Evolutionary conservation across 192 early-diverging fungal genomes (phyloP), one percentile per base, ranked within the genome.

Genomic region (Globomyces pollinis-pini): DNA sequence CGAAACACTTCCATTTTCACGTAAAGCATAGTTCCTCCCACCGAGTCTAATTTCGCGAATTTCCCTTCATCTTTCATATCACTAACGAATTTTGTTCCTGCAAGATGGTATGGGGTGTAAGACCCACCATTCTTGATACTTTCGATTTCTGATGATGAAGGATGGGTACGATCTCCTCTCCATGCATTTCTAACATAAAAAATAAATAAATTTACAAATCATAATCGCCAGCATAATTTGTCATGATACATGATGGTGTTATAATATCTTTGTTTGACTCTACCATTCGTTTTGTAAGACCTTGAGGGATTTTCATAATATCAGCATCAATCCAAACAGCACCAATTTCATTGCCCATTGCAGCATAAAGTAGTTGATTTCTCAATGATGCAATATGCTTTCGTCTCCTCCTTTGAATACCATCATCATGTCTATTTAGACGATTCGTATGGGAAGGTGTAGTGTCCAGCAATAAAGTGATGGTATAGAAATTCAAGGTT

Each of bases 291-390:
- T n/a, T n/a, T n/a, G n/a, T n/a, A n/a, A n/a, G n/a, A n/a, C n/a
- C n/a, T 31, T 53, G 60, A 20, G 15, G 23, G 20, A 75, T 18
- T 5, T 58, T 21, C 11, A 59, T 23, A 21, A 72, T 44, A 50
- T 72, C 72, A 26, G 71, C 32, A 34, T 72, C 71, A 16, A 75
- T 43, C 71, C 72, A 72, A 23, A 72, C 34, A 16, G 75, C 57
- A 9, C 49, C 32, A 13, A 62, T 66, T 26, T 67, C 67, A 54
- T 57, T 20, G 3, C 31, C 1, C 5, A 74, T 26, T 7, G 47
- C 50, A 32, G 15, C 38, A 35, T 31, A 53, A 30, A 56, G 36
- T 36, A 73, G 57, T 13, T 66, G 38, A 38, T 72, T 72, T 12
- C 71, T 38, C 39, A 65, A 16, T 42, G 36, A n/a, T 9, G 70